These are phyloP conservation scores for Saccharomycopsis sp. DNA, from an alignment of 805 yeast genomes.

Conservation along the genomic window DNA sequence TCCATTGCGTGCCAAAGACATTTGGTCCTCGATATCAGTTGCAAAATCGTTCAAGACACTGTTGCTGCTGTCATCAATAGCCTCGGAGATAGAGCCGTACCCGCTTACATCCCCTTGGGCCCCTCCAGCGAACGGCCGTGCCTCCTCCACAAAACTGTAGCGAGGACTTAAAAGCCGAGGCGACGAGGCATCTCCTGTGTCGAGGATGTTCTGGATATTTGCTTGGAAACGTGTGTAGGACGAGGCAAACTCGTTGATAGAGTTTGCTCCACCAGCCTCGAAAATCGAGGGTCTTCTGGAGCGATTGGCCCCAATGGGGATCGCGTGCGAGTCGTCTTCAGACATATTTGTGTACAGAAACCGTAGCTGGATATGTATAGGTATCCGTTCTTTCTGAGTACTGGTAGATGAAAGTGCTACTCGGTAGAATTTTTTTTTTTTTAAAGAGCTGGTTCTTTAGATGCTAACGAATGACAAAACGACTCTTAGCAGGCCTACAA, in stretches of 20 bases:
- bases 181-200: slow-evolving; percentile 7
- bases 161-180: slow-evolving; percentile 6
- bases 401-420: neutral
- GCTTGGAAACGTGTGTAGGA: slow-evolving; percentile 22
- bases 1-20: slow-evolving; percentile 4
- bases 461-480: neutral
- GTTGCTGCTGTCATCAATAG: slow-evolving; percentile 1
- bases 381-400: neutral
- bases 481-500: neutral
- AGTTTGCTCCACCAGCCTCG: slow-evolving; percentile 33
- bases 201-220: slow-evolving; percentile 16
- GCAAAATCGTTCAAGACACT: slow-evolving; percentile 9
- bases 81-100: neutral
- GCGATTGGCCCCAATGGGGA: slow-evolving; percentile 8
- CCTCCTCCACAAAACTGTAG: slow-evolving; percentile 9
- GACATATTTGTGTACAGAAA: slow-evolving; percentile 2
- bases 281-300: slow-evolving; percentile 29
- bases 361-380: neutral
- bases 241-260: slow-evolving; percentile 32
- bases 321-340: neutral
- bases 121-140: neutral
- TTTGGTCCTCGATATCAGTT: slow-evolving; percentile 10
- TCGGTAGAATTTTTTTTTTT: neutral
- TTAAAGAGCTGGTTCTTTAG: neutral
- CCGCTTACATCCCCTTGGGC: neutral